These are phyloP conservation scores for Pilasporangium apinafurcum DNA, from an alignment of 352 stramenopile genomes.

Conservation along the genomic window DNA sequence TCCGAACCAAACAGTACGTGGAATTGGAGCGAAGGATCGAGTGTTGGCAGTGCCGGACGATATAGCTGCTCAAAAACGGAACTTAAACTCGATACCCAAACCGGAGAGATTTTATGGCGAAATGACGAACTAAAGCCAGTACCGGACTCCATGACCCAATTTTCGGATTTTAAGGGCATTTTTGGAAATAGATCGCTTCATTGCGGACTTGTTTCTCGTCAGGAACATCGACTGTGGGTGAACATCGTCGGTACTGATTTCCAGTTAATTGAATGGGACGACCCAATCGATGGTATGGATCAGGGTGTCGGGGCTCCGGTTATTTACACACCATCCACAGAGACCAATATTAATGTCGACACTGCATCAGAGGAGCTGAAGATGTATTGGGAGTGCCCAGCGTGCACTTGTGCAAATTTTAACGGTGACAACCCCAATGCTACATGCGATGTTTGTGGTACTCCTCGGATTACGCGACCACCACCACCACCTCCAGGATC, in stretches of 20 bases:
- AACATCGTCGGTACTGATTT: slow-evolving; percentile 86
- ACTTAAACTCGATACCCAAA: slow-evolving; percentile 83
- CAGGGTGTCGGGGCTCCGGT: slow-evolving; percentile 72
- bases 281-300: slow-evolving; percentile 61
- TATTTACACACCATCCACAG: slow-evolving; percentile 24
- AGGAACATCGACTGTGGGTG: slow-evolving; percentile 85
- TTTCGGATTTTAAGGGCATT: slow-evolving; percentile 76
- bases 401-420: slow-evolving; percentile 83
- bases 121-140: slow-evolving; percentile 89
- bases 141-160: slow-evolving; percentile 89
- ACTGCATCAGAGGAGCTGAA: slow-evolving; percentile 48
- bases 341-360: background rate
- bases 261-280: slow-evolving; percentile 86
- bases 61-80: slow-evolving; percentile 72
- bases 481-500: slow-evolving; percentile 6
- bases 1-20: slow-evolving; percentile 44
- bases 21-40: slow-evolving; percentile 56
- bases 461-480: slow-evolving; percentile 22
- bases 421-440: slow-evolving; percentile 79
- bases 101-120: slow-evolving; percentile 85
- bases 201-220: slow-evolving; percentile 77
- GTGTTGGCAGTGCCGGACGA: slow-evolving; percentile 46
- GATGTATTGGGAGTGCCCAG: slow-evolving; percentile 86
- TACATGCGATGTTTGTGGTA: slow-evolving; percentile 73
- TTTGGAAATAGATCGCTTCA: slow-evolving; percentile 85